These are phyloP conservation scores for Aspergillus panamensis DNA, from an alignment of 495 filamentous ascomycete genomes.

Conservation along the genomic window DNA sequence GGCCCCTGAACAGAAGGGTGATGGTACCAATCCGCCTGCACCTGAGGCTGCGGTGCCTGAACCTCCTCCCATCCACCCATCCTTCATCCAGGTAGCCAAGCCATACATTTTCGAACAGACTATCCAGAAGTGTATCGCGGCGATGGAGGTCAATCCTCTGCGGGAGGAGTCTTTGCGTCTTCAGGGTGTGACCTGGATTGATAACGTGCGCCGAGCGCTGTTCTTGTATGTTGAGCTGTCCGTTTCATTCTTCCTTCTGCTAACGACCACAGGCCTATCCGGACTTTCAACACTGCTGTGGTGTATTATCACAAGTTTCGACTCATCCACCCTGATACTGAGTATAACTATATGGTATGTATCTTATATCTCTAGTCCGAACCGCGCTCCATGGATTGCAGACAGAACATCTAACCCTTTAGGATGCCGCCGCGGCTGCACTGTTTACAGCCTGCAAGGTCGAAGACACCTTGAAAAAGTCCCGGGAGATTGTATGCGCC, in stretches of 20 bases:
- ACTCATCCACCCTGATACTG: conserved; percentile 67
- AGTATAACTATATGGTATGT: conserved; percentile 58
- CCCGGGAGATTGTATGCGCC: conserved; percentile 84
- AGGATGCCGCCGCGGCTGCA: conserved; percentile 83
- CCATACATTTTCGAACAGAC: conserved; percentile 64
- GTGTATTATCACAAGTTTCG: conserved; percentile 89
- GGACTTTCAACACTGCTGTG: conserved; percentile 79
- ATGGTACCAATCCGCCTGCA: conserved; percentile 10
- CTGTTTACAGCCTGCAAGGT: conserved; percentile 94
- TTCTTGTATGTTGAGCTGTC: conserved; percentile 54
- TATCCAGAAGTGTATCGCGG: conserved; percentile 54
- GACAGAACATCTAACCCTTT: conserved; percentile 17
- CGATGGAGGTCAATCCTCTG: conserved; percentile 51
- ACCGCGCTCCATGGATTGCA: no score
- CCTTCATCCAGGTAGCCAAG: conserved; percentile 67
- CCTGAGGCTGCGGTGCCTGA: conserved; percentile 23
- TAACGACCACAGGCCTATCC: conserved; percentile 60
- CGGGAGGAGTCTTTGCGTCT: conserved; percentile 68
- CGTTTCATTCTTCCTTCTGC: background rate
- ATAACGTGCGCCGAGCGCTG: conserved; percentile 67
- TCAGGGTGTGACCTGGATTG: conserved; percentile 77
- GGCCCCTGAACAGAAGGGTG: conserved; percentile 25
- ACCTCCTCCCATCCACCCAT: conserved; percentile 60
- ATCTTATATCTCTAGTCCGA: background rate
- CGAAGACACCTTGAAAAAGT: conserved; percentile 97